Conservation (phyloP, 2,329 filamentous ascomycete species). For the Blastomyces silverae region DNA sequence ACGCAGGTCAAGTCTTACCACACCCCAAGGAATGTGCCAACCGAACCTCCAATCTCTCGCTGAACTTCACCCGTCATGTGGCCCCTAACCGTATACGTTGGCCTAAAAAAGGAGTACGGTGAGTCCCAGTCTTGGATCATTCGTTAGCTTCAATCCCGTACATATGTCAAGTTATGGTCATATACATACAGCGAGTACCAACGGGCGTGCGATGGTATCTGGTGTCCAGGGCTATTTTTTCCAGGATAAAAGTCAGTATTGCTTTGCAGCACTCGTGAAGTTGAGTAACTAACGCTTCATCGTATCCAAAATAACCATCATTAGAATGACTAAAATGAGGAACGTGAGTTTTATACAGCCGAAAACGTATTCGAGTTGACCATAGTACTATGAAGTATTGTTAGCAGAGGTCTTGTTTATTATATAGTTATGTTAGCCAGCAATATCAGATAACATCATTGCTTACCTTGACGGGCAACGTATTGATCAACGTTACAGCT, state of each 20-base stretch:
- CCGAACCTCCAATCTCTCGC: conserved; percentile 29
- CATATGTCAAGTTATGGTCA: not conserved
- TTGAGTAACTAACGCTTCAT: conserved; percentile 30
- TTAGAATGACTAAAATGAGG: conserved; percentile 38
- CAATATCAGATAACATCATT: conserved; percentile 31
- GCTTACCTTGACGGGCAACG: conserved; percentile 34
- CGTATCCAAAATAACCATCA: conserved; percentile 40
- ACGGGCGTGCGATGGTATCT: conserved; percentile 36
- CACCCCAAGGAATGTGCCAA: conserved; percentile 37
- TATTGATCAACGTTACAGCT: conserved; percentile 32
- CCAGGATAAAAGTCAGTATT: conserved; percentile 25
- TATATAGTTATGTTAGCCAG: conserved; percentile 16
- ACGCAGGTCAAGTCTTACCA: conserved; percentile 28
- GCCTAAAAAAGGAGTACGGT: conserved; percentile 38
- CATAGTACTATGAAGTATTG: conserved; percentile 37
- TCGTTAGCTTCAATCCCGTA: not conserved
- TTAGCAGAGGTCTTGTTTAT: conserved; percentile 28
- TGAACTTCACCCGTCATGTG: conserved; percentile 26
- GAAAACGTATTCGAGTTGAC: conserved; percentile 34
- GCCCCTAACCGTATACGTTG: conserved; percentile 30
- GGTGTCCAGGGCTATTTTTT: conserved; percentile 30
- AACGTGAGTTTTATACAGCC: conserved; percentile 35
- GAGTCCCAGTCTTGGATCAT: conserved; percentile 29
- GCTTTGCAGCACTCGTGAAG: not conserved
- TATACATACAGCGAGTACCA: conserved; percentile 33